A percentile compares a stretch with the other conserved stretches of the same genome.
Evolutionary conservation across 148 eudicot species (phyloP).

Genomic region (Diospyros lotus): DNA sequence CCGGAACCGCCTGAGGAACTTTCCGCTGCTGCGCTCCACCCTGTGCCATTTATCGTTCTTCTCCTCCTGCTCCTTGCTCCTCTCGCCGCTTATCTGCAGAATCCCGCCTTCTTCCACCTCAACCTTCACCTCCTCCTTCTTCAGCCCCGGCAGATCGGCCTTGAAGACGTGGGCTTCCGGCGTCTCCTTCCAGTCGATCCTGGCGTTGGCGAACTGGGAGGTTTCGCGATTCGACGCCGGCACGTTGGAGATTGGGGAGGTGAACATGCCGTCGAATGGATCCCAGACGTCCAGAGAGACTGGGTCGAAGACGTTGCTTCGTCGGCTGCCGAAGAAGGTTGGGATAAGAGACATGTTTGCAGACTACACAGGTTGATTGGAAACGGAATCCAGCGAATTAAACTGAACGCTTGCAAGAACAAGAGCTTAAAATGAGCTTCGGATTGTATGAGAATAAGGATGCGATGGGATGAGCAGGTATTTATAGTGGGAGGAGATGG

Average conservation of each 20-base stretch:
- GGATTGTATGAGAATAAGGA: no score
- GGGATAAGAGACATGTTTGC: background rate
- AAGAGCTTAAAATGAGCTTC: no score
- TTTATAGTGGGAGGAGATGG: no score
- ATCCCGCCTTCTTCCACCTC: background rate
- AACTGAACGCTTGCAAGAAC: no score
- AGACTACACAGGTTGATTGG: no score
- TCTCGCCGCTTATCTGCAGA: constrained; percentile 8
- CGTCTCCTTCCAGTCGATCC: constrained; percentile 12
- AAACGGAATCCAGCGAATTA: no score
- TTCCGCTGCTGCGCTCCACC: constrained; percentile 8
- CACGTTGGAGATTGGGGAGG: background rate
- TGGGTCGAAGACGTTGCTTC: background rate
- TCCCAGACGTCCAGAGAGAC: constrained; percentile 8
- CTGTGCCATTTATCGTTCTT: constrained; percentile 13
- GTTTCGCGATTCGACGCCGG: background rate
- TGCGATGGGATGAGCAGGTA: no score
- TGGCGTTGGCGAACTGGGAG: background rate
- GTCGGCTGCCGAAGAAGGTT: constrained; percentile 5
- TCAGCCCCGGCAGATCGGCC: constrained; percentile 2
- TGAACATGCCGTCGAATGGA: background rate
- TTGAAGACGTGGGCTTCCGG: constrained; percentile 10
- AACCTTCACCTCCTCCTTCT: constrained; percentile 5
- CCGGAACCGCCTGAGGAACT: constrained; percentile 4
- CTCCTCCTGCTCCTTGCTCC: constrained; percentile 7